Conservation (phyloP, 169 alveolate genomes). For the Theileria sp. region DNA sequence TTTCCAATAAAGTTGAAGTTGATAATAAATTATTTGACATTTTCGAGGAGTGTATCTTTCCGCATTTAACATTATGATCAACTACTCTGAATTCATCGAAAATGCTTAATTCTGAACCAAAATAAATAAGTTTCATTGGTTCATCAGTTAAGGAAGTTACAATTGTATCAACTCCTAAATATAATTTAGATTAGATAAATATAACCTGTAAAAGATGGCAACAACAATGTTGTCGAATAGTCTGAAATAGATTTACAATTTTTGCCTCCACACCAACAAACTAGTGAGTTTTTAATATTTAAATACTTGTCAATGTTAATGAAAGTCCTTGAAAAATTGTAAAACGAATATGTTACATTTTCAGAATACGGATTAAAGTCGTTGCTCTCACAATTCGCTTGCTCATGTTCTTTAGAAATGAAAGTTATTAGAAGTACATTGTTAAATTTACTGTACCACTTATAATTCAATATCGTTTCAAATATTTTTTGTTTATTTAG, state of each 20-base stretch:
- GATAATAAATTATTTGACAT: slow-evolving; percentile 7
- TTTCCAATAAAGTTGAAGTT: background rate
- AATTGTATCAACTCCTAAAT: slow-evolving; percentile 14
- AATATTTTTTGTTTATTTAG: background rate
- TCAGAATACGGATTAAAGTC: slow-evolving; percentile 12
- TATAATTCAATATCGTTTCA: background rate
- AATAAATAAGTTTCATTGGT: background rate
- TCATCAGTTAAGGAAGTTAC: slow-evolving; percentile 1
- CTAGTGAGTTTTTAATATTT: slow-evolving; percentile 7
- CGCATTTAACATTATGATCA: slow-evolving; percentile 11
- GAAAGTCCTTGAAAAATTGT: background rate
- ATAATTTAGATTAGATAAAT: background rate
- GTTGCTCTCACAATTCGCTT: slow-evolving; percentile 1
- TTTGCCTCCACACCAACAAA: slow-evolving; percentile 53
- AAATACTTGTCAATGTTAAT: background rate
- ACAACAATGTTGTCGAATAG: slow-evolving; percentile 23
- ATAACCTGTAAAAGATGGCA: slow-evolving; percentile 24
- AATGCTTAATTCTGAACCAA: slow-evolving; percentile 7
- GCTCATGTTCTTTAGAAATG: background rate
- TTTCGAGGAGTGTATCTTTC: slow-evolving; percentile 12
- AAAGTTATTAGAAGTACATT: slow-evolving; percentile 26
- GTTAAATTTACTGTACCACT: background rate
- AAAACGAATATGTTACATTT: background rate
- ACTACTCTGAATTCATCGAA: slow-evolving; percentile 37
- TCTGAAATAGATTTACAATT: slow-evolving; percentile 27